Evolutionary conservation across 176 grass and related monocot genomes (phyloP), one percentile per base, ranked within the genome.

Genomic region (Raddia guianensis): DNA sequence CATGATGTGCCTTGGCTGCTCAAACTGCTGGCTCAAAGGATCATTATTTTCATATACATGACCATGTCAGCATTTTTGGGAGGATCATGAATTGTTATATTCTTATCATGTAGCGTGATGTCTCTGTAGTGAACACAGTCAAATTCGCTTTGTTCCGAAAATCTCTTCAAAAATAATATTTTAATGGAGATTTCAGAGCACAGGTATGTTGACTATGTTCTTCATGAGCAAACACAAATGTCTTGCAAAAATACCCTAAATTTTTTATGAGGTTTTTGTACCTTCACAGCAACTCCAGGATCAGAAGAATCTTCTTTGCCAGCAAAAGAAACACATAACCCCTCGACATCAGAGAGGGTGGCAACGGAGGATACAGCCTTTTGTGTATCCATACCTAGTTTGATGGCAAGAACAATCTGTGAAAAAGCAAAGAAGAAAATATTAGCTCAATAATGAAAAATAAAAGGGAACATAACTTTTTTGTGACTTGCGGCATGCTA

Each of bases 341-440:
- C 92, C 84, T 95, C 90, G 58, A 95, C 96, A 90, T 93, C 88
- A 16, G 92, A 95, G 55, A 98, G 87, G 40, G 96, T 98, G 50
- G 91, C 93, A 68, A 95, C 86, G 40, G 81, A 89, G 21, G 83
- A 74, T 12, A 86, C 12, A 3, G 90, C 92, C 21, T 98, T 94
- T 68, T 87, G 80, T 60, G 68, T 49, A 66, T 89, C 88, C 92
- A 95, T 93, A 34, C 92, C 92, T 62, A 98, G 75, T 83, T 89
- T 98, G 75, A 94, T 90, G 46, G 89, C 94, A 79, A 97, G 94
- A 77, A 94, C 84, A 88, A 94, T 92, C 91, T 97, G 81, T 15
- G 84, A 70, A 90, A 73, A 84, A 43, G 20, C 4, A 2, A 0
- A 50, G 80, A n/a, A 6, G 7, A 70, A 58, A 44, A 48, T n/a